phyloP scores from a whole-genome alignment of 768 basidiomycete genomes.

The Mycena vulgaris region DNA sequence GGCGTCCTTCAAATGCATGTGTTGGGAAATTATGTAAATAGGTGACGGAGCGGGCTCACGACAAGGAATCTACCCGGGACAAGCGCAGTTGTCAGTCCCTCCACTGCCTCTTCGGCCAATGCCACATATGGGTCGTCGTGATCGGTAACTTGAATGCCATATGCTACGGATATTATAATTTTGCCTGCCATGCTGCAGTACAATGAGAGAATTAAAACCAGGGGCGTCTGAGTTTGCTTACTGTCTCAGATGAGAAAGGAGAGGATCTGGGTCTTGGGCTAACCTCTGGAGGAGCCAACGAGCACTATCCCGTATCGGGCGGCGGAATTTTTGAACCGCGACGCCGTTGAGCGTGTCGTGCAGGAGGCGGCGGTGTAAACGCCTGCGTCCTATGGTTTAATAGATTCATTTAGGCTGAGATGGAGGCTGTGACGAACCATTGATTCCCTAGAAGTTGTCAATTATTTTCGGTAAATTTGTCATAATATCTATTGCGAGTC shows the following conservation, averaged over 20 bases:
- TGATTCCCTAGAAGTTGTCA: no score
- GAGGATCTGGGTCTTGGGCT: constrained; percentile 13
- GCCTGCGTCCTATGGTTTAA: neutral
- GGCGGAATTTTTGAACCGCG: neutral
- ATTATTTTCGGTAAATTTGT: no score
- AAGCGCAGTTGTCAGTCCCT: constrained; percentile 41
- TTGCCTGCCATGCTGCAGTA: constrained; percentile 42
- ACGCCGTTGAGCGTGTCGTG: neutral
- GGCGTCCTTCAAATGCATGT: neutral
- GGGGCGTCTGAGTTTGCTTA: neutral
- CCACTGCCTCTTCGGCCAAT: constrained; percentile 45
- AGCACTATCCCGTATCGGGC: neutral
- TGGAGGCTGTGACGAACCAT: no score
- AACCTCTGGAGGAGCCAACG: constrained; percentile 29
- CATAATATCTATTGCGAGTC: no score
- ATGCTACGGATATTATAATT: constrained; percentile 47
- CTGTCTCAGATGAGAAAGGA: constrained; percentile 17
- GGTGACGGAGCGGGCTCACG: constrained; percentile 31
- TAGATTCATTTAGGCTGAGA: neutral
- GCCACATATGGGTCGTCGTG: constrained; percentile 50
- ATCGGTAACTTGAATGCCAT: constrained; percentile 48
- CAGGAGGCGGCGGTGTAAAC: constrained; percentile 19
- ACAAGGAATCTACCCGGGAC: constrained; percentile 51
- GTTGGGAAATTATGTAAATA: no score
- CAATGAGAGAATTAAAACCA: neutral